Conservation (phyloP, 352 stramenopile species). For the Poterioochromonas sp. region DNA sequence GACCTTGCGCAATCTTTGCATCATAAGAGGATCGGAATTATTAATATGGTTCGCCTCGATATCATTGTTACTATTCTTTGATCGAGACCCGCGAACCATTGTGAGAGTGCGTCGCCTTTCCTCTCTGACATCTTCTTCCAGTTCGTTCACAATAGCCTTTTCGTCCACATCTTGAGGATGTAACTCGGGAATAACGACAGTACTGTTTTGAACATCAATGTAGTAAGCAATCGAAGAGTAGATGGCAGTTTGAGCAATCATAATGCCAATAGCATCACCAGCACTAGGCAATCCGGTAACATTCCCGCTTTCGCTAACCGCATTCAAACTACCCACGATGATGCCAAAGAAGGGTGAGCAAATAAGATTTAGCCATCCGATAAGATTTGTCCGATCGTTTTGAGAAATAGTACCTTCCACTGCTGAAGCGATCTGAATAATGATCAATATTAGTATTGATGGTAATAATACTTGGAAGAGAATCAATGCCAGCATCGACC, state of each 20-base stretch:
- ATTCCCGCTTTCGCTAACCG: too few species aligned
- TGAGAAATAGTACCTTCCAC: background rate
- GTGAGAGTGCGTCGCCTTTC: background rate
- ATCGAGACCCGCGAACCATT: background rate
- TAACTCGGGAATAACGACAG: background rate
- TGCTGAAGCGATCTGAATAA: background rate
- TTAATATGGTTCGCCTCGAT: background rate
- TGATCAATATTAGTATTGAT: background rate
- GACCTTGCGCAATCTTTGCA: conserved; percentile 63
- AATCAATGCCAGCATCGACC: background rate
- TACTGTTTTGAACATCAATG: conserved; percentile 52
- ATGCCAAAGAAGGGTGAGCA: too few species aligned
- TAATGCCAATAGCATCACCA: conserved; percentile 52
- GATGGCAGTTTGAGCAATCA: conserved; percentile 57
- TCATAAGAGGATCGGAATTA: background rate
- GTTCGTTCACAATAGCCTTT: background rate
- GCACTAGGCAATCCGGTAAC: conserved; percentile 9
- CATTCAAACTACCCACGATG: too few species aligned
- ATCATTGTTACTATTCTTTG: background rate
- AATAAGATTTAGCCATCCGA: background rate
- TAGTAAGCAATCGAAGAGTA: conserved; percentile 57
- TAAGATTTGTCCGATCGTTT: background rate
- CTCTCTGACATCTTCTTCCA: conserved; percentile 3
- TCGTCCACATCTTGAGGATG: background rate
- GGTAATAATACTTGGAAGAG: background rate